Base-by-base conservation (phyloP, 2,329 filamentous ascomycete species). In the Aureobasidium sp. region DNA sequence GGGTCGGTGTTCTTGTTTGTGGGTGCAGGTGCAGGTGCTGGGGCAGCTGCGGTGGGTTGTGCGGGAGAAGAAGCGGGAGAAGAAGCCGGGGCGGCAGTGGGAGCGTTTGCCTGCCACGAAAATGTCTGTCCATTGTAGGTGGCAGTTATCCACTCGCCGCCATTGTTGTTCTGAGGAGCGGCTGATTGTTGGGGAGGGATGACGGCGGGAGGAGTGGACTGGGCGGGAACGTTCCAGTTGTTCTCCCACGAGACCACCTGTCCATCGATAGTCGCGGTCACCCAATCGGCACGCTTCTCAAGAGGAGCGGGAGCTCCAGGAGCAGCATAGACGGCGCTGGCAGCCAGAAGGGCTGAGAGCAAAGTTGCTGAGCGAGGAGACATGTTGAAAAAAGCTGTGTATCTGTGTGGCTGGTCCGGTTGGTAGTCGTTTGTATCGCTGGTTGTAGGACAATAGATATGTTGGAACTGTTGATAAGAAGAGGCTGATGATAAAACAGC, bases 221-320 rank as follows among this genome's bases (percentile, higher is more conserved):
- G 37, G 5, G 55, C 33, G 7, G 43, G 38, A 9, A 21, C 57
- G 40, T 25, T 25, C 58, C 58, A 60, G 58, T 60, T 60, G 58
- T 60, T 60, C 19, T 42, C 47, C 58, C 58, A 60, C 0, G 38
- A 47, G 0, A 60, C 58, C 2, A n/a, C 8, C 23, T 37, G 5
- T 3, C 58, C 58, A 9, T 60, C n/a, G 4, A 60, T 60, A 1
- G 10, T n/a, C 1, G 58, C 58, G 4, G 47, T 53, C 0, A 60
- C 58, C n/a, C 19, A 43, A 23, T 60, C 67, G 6, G 70, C 76
- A 35, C 80, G 79, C 73, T 82, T 81, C 64, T 79, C 74, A 19
- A 55, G n/a, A 31, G 19, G 23, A 21, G 37, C 38, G 43, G 53
- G 53, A 35, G 40, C 40, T 23, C 38, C 38, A 25, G 53, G 53